Evolutionary conservation across 2,329 filamentous ascomycete genomes (phyloP).

Genomic region (Aspergillus awamori): DNA sequence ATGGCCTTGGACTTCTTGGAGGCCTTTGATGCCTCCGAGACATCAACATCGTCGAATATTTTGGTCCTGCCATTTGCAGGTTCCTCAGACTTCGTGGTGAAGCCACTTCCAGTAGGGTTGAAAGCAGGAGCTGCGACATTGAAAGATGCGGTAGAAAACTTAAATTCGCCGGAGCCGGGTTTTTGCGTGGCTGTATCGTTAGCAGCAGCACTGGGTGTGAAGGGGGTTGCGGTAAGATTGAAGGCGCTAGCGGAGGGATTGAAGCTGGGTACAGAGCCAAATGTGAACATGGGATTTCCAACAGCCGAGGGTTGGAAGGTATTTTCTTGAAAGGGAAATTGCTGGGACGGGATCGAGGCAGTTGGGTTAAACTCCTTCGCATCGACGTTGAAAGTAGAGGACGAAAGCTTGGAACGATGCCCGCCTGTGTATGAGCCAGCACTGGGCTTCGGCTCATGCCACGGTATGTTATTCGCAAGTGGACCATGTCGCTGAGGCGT

Average conservation of each 20-base stretch:
- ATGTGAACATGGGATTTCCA: conserved; percentile 33
- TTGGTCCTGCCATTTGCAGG: conserved; percentile 33
- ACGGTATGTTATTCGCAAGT: conserved; percentile 34
- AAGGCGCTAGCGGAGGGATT: conserved; percentile 55
- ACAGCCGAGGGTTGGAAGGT: conserved; percentile 46
- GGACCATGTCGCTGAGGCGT: conserved; percentile 54
- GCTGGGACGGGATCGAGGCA: conserved; percentile 52
- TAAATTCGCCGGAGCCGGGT: conserved; percentile 52
- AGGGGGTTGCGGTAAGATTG: conserved; percentile 70
- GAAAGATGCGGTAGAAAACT: conserved; percentile 70
- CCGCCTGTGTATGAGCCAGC: conserved; percentile 46
- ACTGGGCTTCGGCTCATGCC: conserved; percentile 40
- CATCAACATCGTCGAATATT: conserved; percentile 71
- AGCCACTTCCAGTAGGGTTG: conserved; percentile 57
- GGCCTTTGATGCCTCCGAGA: conserved; percentile 65
- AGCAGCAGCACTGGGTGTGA: conserved; percentile 59
- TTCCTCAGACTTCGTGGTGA: conserved; percentile 27
- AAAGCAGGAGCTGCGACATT: conserved; percentile 77
- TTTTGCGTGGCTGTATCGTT: conserved; percentile 22
- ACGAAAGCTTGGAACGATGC: conserved; percentile 69
- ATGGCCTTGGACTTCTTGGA: conserved; percentile 78
- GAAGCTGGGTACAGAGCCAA: conserved; percentile 33
- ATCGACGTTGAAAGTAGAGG: conserved; percentile 82
- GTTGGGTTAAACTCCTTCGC: conserved; percentile 80
- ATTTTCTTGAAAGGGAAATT: conserved; percentile 47